Percentiles rank a stretch among this genome's conserved stretches.
phyloP scores from a whole-genome alignment of 352 stramenopile genomes.

The Phytophthora rubi region DNA sequence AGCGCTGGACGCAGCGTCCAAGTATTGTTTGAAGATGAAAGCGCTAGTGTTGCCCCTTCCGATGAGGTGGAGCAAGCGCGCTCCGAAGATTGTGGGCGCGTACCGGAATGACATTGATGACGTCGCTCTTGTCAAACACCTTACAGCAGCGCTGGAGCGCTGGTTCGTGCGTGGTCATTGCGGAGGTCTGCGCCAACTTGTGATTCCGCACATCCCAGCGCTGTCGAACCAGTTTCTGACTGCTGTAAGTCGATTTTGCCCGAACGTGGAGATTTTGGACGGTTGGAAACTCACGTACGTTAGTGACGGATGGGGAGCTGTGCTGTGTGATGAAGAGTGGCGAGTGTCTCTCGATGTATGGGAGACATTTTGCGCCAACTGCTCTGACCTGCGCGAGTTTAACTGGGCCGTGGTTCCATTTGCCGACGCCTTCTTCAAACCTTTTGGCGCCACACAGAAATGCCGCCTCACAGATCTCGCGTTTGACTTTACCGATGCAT shows the following conservation, averaged over 20 bases:
- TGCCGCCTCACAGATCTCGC: constrained; percentile 43
- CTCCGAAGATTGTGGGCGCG: constrained; percentile 23
- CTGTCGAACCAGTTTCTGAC: constrained; percentile 51
- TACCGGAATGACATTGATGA: constrained; percentile 37
- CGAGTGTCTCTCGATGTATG: constrained; percentile 44
- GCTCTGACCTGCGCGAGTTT: constrained; percentile 55
- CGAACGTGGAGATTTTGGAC: constrained; percentile 61
- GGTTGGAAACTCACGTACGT: constrained; percentile 66
- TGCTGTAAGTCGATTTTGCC: constrained; percentile 48
- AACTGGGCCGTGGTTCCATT: constrained; percentile 67
- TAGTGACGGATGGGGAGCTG: constrained; percentile 51
- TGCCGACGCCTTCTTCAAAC: constrained; percentile 51
- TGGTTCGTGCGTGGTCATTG: constrained; percentile 45
- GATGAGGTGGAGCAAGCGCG: constrained; percentile 49
- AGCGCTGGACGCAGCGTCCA: constrained; percentile 46
- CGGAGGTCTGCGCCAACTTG: constrained; percentile 48
- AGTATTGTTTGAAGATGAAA: constrained; percentile 55
- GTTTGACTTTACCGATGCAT: constrained; percentile 48
- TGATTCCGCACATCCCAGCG: constrained; percentile 42
- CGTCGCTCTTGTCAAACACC: constrained; percentile 34
- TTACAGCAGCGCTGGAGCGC: constrained; percentile 43
- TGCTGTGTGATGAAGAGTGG: constrained; percentile 64
- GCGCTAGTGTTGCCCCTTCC: constrained; percentile 51
- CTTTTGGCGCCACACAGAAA: constrained; percentile 52
- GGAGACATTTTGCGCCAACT: constrained; percentile 49